Base-by-base conservation (phyloP, 164 flowering plant species). In the Cinnamomum chago region DNA sequence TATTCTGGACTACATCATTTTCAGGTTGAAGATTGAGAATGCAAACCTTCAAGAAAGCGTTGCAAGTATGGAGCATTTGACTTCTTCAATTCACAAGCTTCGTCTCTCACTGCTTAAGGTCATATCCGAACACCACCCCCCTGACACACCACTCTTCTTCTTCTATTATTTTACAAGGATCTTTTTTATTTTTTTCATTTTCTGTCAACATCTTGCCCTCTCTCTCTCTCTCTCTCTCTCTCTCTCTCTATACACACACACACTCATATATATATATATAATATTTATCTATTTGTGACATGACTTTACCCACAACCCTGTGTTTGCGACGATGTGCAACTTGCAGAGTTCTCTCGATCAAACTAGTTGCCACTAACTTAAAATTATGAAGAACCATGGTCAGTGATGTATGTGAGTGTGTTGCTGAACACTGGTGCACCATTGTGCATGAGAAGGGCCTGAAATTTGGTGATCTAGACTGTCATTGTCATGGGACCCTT, bases 21-120 rank as follows among this genome's bases (percentile, higher is more conserved):
- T 22, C 84, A 96, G 99, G 83, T 78, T 96, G 86, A 89, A 84
- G 85, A 82, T 96, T 74, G 99, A 96, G 81, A 87, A 89, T 88
- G 98, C 97, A 52, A 87, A 90, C 51, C 89, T 96, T 35, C 90
- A 82, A 80, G 99, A 96, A 78, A 88, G 92, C 82, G 82, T 92
- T 76, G 90, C 86, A 76, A 88, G 90, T 50, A 81, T 94, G 87
- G 93, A 88, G 75, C 97, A 88, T 81, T 79, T 96, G 76, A 92
- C 88, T 28, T 84, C 88, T 71, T 79, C 91, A 62, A 76, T 92
- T 80, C 91, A 83, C 66, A 88, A 87, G 77, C 93, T 91, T 62
- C 97, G 93, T 28, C 79, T 88, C 65, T 85, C 89, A 6, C 92
- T 95, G 65, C 14, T 84, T 18, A 87, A 92, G 99, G 99, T 93